A percentile compares a stretch with the other conserved stretches of the same genome.
phyloP scores from a whole-genome alignment of 1,284 basidiomycete genomes.

The Ustilago vetiveriae region DNA sequence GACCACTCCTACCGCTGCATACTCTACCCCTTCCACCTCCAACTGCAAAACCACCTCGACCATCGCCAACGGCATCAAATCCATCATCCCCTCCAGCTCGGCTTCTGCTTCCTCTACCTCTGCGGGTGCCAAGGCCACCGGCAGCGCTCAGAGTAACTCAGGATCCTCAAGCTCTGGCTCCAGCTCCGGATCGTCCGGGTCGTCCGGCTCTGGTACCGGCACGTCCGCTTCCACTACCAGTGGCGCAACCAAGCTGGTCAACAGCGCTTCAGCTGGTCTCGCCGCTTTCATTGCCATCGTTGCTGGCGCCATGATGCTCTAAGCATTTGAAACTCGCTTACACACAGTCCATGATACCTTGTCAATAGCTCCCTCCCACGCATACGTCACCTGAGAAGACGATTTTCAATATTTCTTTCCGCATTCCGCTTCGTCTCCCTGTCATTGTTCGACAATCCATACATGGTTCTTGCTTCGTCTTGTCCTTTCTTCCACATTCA shows the following conservation, averaged over 20 bases:
- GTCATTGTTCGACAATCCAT: no score
- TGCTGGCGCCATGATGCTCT: constrained; percentile 51
- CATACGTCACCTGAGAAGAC: no score
- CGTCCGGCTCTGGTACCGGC: constrained; percentile 1
- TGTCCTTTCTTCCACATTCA: not conserved
- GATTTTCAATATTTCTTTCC: no score
- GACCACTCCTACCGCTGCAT: constrained; percentile 59
- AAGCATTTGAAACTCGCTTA: not conserved
- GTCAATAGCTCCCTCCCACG: not conserved
- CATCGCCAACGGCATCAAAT: constrained; percentile 61
- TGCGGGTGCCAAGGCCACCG: constrained; percentile 11
- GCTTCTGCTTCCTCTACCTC: constrained; percentile 7
- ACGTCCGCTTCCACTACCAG: constrained; percentile 13
- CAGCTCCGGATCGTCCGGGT: constrained; percentile 7
- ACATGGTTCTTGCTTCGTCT: not conserved
- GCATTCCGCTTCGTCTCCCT: not conserved
- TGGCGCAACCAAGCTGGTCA: constrained; percentile 21
- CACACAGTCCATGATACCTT: not conserved
- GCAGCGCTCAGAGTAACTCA: constrained; percentile 12
- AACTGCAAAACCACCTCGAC: constrained; percentile 53
- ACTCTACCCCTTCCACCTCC: constrained; percentile 60
- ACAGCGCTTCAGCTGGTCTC: constrained; percentile 18
- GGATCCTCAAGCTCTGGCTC: constrained; percentile 7
- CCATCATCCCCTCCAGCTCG: constrained; percentile 27
- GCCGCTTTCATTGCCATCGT: constrained; percentile 30